phyloP scores from a whole-genome alignment of 345 rosid species.

The Firmiana major region DNA sequence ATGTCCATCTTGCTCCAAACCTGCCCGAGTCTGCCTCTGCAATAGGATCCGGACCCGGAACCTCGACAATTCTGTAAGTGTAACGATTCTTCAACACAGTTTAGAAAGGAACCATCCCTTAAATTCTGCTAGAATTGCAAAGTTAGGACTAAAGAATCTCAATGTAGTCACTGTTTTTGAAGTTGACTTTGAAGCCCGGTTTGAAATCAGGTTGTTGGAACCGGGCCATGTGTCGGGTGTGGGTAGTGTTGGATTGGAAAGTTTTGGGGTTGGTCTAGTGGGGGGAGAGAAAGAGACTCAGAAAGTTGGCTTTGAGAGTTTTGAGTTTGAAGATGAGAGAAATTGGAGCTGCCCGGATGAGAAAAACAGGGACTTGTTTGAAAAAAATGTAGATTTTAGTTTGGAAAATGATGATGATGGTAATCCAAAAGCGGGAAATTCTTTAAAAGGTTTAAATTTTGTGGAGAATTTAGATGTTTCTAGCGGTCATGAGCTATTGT shows the following conservation, averaged over 20 bases:
- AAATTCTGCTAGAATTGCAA: constrained; percentile 73
- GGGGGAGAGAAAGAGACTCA: not conserved
- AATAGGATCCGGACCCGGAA: constrained; percentile 39
- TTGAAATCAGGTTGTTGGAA: constrained; percentile 38
- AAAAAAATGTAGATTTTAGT: constrained; percentile 8
- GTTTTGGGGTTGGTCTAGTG: constrained; percentile 19
- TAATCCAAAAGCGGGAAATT: not conserved
- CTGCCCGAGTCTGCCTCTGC: constrained; percentile 64
- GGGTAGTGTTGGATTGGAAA: constrained; percentile 16
- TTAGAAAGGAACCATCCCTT: constrained; percentile 75
- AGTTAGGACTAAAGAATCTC: constrained; percentile 63
- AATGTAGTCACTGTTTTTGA: constrained; percentile 51
- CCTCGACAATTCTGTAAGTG: constrained; percentile 57
- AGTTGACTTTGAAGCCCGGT: constrained; percentile 51
- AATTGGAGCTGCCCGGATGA: constrained; percentile 8
- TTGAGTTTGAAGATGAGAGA: constrained; percentile 14
- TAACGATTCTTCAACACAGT: constrained; percentile 79
- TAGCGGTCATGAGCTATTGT: not conserved
- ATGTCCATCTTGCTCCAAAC: constrained; percentile 72
- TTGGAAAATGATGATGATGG: not conserved
- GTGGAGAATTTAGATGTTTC: not conserved
- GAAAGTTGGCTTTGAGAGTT: constrained; percentile 17
- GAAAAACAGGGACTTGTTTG: constrained; percentile 17
- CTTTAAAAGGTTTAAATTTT: not conserved
- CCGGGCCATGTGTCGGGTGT: constrained; percentile 15